These are phyloP conservation scores for Yamadazyma songkhlaensis DNA, from an alignment of 1,139 yeast species.

Conservation along the genomic window DNA sequence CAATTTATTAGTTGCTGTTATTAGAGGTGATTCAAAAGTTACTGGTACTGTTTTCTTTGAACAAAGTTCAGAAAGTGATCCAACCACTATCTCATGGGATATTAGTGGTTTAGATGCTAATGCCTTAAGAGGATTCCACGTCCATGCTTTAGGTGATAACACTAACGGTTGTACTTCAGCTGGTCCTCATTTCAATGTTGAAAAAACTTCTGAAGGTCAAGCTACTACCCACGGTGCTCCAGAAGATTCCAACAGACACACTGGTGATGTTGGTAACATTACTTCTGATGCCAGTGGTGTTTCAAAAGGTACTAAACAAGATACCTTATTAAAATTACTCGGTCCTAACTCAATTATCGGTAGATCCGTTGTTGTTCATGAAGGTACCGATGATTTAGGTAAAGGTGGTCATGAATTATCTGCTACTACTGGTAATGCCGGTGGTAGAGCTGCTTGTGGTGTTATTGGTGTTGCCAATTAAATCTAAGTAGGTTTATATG, in stretches of 20 bases:
- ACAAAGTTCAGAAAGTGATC: slow-evolving; percentile 73
- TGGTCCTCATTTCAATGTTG: slow-evolving; percentile 89
- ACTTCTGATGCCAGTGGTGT: slow-evolving; percentile 81
- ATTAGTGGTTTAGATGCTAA: slow-evolving; percentile 84
- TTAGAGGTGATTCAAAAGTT: slow-evolving; percentile 92
- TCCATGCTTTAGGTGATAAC: slow-evolving; percentile 97
- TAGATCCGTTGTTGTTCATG: slow-evolving; percentile 95
- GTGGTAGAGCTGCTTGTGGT: slow-evolving; percentile 99
- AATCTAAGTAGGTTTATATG: slow-evolving; percentile 4
- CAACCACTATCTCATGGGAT: slow-evolving; percentile 85
- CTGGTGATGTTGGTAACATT: slow-evolving; percentile 96
- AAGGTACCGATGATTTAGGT: slow-evolving; percentile 94
- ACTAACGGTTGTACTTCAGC: slow-evolving; percentile 99
- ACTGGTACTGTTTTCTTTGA: slow-evolving; percentile 83
- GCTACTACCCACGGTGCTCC: slow-evolving; percentile 93
- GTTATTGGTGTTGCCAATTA: slow-evolving; percentile 78
- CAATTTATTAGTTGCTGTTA: slow-evolving; percentile 77
- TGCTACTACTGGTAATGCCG: slow-evolving; percentile 96
- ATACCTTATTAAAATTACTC: slow-evolving; percentile 69
- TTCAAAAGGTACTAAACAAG: slow-evolving; percentile 86
- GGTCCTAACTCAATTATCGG: slow-evolving; percentile 89
- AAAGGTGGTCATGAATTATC: slow-evolving; percentile 95
- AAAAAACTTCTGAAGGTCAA: slow-evolving; percentile 49
- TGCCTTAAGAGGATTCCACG: slow-evolving; percentile 94
- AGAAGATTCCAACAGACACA: slow-evolving; percentile 85